Evolutionary conservation across 176 grass and related monocot species (phyloP).

Genomic region (Microstegium vimineum): DNA sequence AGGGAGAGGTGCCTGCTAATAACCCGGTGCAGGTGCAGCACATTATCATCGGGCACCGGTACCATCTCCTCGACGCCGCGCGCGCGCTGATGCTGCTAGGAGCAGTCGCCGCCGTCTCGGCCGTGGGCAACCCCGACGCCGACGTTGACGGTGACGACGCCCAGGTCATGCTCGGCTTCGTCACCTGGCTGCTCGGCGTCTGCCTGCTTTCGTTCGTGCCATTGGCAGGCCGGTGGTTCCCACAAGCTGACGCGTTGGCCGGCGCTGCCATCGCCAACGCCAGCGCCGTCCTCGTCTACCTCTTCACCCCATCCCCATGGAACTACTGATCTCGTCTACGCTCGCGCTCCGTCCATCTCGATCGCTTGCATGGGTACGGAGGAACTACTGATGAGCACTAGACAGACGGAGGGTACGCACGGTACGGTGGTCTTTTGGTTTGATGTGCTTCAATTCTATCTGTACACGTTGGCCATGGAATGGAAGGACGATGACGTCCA

Average conservation of each 20-base stretch:
- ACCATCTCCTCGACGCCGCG: background rate
- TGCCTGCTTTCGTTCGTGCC: background rate
- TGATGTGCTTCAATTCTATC: too few species aligned
- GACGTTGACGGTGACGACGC: background rate
- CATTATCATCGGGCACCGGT: background rate
- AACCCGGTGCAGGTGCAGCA: too few species aligned
- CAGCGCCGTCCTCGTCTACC: background rate
- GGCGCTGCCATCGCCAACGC: background rate
- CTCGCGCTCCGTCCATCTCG: too few species aligned
- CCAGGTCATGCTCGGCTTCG: background rate
- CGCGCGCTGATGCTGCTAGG: background rate
- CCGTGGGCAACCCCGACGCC: background rate
- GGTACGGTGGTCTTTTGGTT: too few species aligned
- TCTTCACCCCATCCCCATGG: background rate
- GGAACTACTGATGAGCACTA: too few species aligned
- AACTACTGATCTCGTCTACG: too few species aligned
- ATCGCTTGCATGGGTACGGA: too few species aligned
- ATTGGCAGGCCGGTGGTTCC: background rate
- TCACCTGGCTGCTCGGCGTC: background rate
- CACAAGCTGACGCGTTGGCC: background rate
- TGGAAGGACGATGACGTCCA: too few species aligned
- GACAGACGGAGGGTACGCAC: too few species aligned
- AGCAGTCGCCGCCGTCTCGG: background rate
- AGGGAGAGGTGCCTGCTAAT: too few species aligned
- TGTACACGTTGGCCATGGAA: too few species aligned